Conservation (phyloP, 768 basidiomycete species). For the Cytidiella melzeri region DNA sequence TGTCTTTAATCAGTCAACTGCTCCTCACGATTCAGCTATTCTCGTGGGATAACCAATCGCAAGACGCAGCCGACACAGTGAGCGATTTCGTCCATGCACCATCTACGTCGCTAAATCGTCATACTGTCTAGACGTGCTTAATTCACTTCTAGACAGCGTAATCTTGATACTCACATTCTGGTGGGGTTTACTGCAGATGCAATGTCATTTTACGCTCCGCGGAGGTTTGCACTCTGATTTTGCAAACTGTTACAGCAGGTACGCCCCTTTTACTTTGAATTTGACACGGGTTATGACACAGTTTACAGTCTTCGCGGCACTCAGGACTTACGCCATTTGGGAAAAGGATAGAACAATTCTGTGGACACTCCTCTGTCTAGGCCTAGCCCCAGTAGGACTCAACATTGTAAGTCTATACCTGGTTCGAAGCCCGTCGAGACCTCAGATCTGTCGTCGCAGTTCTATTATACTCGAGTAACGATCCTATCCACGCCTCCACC, state of each 20-base stretch:
- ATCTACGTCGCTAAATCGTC: too few relatives aligned
- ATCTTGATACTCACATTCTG: too few relatives aligned
- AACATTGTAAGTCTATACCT: neutral
- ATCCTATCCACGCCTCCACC: constrained; percentile 5
- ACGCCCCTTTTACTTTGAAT: neutral
- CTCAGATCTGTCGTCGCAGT: neutral
- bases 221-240: neutral
- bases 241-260: constrained; percentile 6
- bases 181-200: constrained; percentile 1
- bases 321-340: constrained; percentile 4
- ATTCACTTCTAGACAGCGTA: too few relatives aligned
- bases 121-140: too few relatives aligned
- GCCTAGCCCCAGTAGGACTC: neutral
- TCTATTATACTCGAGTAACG: neutral
- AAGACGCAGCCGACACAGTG: neutral
- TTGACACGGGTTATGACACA: neutral
- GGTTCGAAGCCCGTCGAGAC: neutral
- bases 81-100: neutral
- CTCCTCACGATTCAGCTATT: neutral
- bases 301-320: constrained; percentile 1
- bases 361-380: neutral
- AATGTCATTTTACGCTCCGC: neutral
- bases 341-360: neutral
- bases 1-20: neutral
- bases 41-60: neutral